phyloP scores from a whole-genome alignment of 2,329 filamentous ascomycete genomes.

The Nemania sp. region DNA sequence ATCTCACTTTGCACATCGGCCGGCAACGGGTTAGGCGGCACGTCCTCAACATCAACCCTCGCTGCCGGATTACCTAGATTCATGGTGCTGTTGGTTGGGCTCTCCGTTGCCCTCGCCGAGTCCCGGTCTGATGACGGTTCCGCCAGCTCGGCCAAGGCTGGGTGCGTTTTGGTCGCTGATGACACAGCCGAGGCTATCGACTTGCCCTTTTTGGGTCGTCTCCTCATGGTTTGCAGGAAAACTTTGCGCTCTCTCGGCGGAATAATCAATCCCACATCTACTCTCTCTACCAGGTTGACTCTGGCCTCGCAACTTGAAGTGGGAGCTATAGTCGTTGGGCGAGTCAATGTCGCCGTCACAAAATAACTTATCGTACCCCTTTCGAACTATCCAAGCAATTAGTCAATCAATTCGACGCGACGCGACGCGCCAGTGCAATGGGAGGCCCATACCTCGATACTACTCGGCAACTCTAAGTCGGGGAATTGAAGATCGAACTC shows the following conservation, averaged over 20 bases:
- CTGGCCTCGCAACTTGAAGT: conserved; percentile 81
- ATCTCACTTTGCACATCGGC: conserved; percentile 62
- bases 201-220: conserved; percentile 66
- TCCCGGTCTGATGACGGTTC: conserved; percentile 46
- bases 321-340: conserved; percentile 83
- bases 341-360: conserved; percentile 85
- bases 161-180: conserved; percentile 37
- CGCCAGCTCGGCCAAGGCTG: conserved; percentile 48
- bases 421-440: conserved; percentile 17
- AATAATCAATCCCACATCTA: conserved; percentile 79
- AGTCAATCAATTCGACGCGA: conserved; percentile 17
- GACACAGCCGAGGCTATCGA: conserved; percentile 51
- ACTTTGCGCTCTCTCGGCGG: conserved; percentile 81
- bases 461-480: conserved; percentile 75
- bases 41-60: conserved; percentile 42
- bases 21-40: conserved; percentile 46
- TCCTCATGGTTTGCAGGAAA: conserved; percentile 84
- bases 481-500: conserved; percentile 76
- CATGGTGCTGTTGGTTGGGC: conserved; percentile 47
- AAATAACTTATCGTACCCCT: conserved; percentile 91
- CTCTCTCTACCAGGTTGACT: conserved; percentile 76
- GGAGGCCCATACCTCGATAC: conserved; percentile 76
- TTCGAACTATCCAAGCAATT: conserved; percentile 71
- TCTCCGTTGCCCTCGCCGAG: conserved; percentile 44
- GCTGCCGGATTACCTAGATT: conserved; percentile 45